phyloP scores from a whole-genome alignment of 768 basidiomycete genomes.

The Tricholoma sp. region DNA sequence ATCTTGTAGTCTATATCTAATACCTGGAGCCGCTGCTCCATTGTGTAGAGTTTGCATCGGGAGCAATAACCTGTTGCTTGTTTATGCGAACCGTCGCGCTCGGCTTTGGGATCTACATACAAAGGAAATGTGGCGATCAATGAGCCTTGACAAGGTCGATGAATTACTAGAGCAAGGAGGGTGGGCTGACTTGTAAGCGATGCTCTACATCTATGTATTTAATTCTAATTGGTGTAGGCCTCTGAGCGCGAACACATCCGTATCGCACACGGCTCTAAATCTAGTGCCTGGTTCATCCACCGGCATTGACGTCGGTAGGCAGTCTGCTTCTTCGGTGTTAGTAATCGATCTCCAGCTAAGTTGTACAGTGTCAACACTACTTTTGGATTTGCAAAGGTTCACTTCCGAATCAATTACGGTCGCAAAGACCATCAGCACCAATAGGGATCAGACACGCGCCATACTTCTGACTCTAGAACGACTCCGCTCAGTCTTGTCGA shows the following conservation, averaged over 20 bases:
- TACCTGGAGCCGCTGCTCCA: slow-evolving; percentile 76
- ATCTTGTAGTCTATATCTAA: slow-evolving; percentile 57
- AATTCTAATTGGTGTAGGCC: slow-evolving; percentile 9
- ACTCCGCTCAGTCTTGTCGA: slow-evolving; percentile 57
- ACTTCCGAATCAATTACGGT: slow-evolving; percentile 42
- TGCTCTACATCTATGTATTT: neutral
- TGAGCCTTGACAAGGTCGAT: slow-evolving; percentile 67
- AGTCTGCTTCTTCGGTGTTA: neutral
- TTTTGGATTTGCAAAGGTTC: slow-evolving; percentile 48
- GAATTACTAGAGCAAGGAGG: slow-evolving; percentile 66
- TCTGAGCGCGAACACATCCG: slow-evolving; percentile 12
- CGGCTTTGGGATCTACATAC: slow-evolving; percentile 85
- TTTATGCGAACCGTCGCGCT: slow-evolving; percentile 72
- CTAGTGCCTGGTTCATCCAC: slow-evolving; percentile 15
- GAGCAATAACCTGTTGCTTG: slow-evolving; percentile 64
- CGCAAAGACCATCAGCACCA: slow-evolving; percentile 48
- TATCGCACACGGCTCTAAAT: slow-evolving; percentile 23
- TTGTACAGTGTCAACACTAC: slow-evolving; percentile 41
- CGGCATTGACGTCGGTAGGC: slow-evolving; percentile 21
- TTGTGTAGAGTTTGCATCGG: slow-evolving; percentile 59
- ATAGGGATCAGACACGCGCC: slow-evolving; percentile 33
- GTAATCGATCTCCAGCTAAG: neutral
- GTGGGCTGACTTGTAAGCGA: slow-evolving; percentile 67
- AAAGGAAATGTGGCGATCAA: slow-evolving; percentile 81
- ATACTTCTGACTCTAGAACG: slow-evolving; percentile 46